These are phyloP conservation scores for Silene vulgaris DNA, from an alignment of 179 eudicot species.

Conservation along the genomic window DNA sequence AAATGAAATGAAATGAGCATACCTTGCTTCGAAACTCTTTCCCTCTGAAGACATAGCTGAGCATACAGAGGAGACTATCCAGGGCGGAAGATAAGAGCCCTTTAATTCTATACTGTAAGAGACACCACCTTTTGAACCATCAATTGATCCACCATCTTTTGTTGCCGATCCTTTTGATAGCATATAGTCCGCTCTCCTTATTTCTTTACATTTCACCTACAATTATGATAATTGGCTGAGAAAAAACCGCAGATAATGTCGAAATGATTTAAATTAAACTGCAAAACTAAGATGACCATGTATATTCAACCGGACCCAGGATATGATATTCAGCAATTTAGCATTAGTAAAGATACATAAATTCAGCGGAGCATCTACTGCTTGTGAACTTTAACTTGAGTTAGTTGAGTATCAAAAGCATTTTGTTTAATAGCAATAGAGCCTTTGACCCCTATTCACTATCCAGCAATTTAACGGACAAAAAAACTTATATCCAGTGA, in stretches of 20 bases:
- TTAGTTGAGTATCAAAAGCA: neutral
- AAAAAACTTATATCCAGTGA: too few species aligned
- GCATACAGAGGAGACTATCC: conserved; percentile 60
- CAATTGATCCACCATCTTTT: conserved; percentile 35
- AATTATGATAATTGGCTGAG: conserved; percentile 17
- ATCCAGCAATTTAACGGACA: neutral
- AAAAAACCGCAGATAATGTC: neutral
- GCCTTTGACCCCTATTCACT: neutral
- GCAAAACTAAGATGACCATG: neutral
- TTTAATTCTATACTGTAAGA: conserved; percentile 71
- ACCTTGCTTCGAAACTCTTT: conserved; percentile 72
- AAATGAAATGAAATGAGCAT: conserved; percentile 15
- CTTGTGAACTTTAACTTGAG: neutral
- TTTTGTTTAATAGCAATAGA: neutral
- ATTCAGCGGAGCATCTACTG: neutral
- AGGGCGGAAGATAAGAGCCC: conserved; percentile 82
- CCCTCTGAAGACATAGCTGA: conserved; percentile 50
- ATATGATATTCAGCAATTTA: neutral
- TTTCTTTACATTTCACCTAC: conserved; percentile 82
- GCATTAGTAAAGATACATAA: neutral
- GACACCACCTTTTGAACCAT: conserved; percentile 42
- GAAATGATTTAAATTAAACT: neutral
- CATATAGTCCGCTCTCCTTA: conserved; percentile 48
- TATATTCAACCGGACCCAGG: neutral
- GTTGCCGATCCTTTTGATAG: conserved; percentile 30